Base-by-base conservation (phyloP, 306 rosid genomes). In the Cicer judaicum region DNA sequence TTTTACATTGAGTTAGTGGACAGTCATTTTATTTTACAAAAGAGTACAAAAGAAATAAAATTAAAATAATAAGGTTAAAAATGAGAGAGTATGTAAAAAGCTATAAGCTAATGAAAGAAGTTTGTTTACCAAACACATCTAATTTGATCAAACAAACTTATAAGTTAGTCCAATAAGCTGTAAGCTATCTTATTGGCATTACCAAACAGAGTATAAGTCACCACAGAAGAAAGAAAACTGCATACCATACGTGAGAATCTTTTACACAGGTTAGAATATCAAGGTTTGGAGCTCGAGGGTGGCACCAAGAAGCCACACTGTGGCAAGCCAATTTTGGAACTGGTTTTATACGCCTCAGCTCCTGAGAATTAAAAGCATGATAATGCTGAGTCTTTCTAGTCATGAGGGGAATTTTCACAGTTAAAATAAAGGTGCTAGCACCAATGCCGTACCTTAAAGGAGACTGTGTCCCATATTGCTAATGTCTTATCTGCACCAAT, bases 291-390 rank as follows among this genome's bases (percentile, higher is more conserved):
- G 97, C 98, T 81, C 99, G 92, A 72, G 99, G 99, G 69, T 95
- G 99, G 74, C 98, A 87, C 99, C 99, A 95, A 70, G 99, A 92
- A 67, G 97, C 98, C 74, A 95, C 96, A 77, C 99, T 95, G 70
- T 95, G 99, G 88, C 99, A 95, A 78, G 97, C 97, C 81, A 95
- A 63, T 84, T 80, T 95, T 39, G 98, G 91, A 80, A 95, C 99
- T 57, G 99, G 99, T 81, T 95, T 95, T 68, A 95, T 85, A 70
- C 99, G 98, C 49, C 99, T 91, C 80, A 95, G 78, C 68, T 95
- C 99, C 99, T 95, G 90, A 64, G 72, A 76, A 63, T 74, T 62
- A 46, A 63, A 74, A 62, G 82, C 54, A 75, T 53, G 56, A 16
- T 47, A 71, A 82, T 52, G 73, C 84, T 68, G 73, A 72, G 74